These are phyloP conservation scores for Dictyophora rubrovolvata DNA, from an alignment of 768 basidiomycete species.

Conservation along the genomic window DNA sequence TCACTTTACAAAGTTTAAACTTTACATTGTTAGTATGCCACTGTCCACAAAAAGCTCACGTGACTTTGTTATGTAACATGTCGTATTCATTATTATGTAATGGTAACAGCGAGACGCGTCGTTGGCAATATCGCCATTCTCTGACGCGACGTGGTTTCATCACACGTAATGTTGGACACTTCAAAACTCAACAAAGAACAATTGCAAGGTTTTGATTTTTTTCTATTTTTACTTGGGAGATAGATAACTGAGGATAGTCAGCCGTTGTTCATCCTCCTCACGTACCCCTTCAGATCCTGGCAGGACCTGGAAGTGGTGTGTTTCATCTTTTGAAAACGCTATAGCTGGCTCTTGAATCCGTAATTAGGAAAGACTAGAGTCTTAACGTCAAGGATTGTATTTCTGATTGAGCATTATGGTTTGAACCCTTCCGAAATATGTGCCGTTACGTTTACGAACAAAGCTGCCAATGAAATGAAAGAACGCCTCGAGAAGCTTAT, in stretches of 20 bases:
- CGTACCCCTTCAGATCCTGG: slow-evolving; percentile 67
- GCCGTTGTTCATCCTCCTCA: slow-evolving; percentile 58
- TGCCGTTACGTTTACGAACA: slow-evolving; percentile 84
- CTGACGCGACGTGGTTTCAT: too few species aligned
- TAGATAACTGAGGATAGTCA: slow-evolving; percentile 18
- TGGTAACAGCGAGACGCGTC: too few species aligned
- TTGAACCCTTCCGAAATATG: slow-evolving; percentile 52
- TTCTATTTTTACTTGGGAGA: background rate
- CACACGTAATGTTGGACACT: background rate
- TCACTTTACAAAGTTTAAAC: too few species aligned
- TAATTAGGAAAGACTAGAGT: slow-evolving; percentile 33
- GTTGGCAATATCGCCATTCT: too few species aligned
- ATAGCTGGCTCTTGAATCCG: background rate
- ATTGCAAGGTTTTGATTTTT: background rate
- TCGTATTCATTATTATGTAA: too few species aligned
- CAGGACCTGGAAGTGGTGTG: slow-evolving; percentile 64
- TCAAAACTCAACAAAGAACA: background rate
- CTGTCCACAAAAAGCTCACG: too few species aligned
- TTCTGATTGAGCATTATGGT: slow-evolving; percentile 45
- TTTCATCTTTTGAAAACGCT: background rate
- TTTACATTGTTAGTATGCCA: too few species aligned
- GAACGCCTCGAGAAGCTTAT: slow-evolving; percentile 57
- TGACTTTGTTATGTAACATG: too few species aligned
- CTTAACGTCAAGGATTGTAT: slow-evolving; percentile 56
- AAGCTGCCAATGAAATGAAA: slow-evolving; percentile 82